Conservation (phyloP, 2,329 filamentous ascomycete genomes). For the Epichloe elymi region DNA sequence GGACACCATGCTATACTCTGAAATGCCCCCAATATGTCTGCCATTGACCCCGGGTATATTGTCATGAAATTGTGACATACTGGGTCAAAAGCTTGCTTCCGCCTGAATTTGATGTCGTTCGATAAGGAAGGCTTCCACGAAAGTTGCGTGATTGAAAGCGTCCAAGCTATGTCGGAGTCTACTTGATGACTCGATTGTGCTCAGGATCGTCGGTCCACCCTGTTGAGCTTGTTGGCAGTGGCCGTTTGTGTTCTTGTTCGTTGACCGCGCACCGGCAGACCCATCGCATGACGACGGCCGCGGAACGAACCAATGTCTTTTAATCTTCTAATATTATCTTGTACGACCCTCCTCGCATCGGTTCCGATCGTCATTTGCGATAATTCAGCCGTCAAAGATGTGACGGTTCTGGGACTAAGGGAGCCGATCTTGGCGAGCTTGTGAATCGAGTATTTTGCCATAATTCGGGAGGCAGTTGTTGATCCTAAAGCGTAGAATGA, state of each 20-base stretch:
- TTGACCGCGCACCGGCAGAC: constrained; percentile 82
- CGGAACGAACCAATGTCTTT: constrained; percentile 86
- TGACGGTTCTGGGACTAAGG: constrained; percentile 62
- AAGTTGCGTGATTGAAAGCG: not conserved
- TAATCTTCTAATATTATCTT: constrained; percentile 74
- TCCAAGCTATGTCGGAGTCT: not conserved
- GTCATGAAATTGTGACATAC: no score
- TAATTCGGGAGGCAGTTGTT: constrained; percentile 55
- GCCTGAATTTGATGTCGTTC: no score
- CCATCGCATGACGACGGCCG: constrained; percentile 84
- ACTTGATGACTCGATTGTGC: not conserved
- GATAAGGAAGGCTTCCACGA: not conserved
- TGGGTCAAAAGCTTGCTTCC: not conserved
- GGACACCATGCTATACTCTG: not conserved
- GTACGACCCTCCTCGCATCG: constrained; percentile 62
- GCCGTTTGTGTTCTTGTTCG: constrained; percentile 63
- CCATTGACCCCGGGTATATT: no score
- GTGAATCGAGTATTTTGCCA: constrained; percentile 84
- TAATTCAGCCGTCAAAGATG: constrained; percentile 71
- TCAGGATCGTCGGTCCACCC: constrained; percentile 28
- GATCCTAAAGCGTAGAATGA: constrained; percentile 78
- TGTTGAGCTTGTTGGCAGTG: constrained; percentile 50
- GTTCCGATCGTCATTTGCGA: constrained; percentile 90
- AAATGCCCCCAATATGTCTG: not conserved
- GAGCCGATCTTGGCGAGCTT: constrained; percentile 65